phyloP scores from a whole-genome alignment of 805 yeast genomes.

The Yarrowia keelungensis region DNA sequence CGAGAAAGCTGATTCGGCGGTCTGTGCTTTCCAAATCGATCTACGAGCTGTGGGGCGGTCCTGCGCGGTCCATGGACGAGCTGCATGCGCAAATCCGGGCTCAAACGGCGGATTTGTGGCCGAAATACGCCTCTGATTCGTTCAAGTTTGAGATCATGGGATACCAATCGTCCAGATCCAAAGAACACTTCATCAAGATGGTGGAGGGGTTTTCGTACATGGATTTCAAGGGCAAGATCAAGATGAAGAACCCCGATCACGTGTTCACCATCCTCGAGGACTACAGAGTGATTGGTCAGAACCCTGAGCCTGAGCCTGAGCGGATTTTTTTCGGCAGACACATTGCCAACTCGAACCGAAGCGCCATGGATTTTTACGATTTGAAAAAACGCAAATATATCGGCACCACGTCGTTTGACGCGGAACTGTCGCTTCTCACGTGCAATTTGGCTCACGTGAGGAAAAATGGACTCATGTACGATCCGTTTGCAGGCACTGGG shows the following conservation, averaged over 20 bases:
- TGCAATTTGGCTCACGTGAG: constrained; percentile 83
- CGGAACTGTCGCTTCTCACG: constrained; percentile 85
- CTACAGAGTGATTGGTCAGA: constrained; percentile 55
- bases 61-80: constrained; percentile 61
- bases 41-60: constrained; percentile 81
- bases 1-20: constrained; percentile 66
- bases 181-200: constrained; percentile 60
- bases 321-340: constrained; percentile 78
- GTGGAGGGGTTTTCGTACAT: constrained; percentile 77
- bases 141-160: constrained; percentile 87
- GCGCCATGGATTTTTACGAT: constrained; percentile 78
- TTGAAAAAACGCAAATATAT: constrained; percentile 82
- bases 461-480: constrained; percentile 74
- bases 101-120: constrained; percentile 46
- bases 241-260: constrained; percentile 77
- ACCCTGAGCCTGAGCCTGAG: constrained; percentile 58
- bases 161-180: constrained; percentile 69
- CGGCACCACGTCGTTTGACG: constrained; percentile 97
- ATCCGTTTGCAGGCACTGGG: constrained; percentile 97
- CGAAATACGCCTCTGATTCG: constrained; percentile 54
- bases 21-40: constrained; percentile 76
- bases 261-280: constrained; percentile 77
- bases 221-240: constrained; percentile 76
- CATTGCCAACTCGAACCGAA: constrained; percentile 68
- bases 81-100: constrained; percentile 62